Conservation (phyloP, 495 filamentous ascomycete species). For the Xylaria intraflava region DNA sequence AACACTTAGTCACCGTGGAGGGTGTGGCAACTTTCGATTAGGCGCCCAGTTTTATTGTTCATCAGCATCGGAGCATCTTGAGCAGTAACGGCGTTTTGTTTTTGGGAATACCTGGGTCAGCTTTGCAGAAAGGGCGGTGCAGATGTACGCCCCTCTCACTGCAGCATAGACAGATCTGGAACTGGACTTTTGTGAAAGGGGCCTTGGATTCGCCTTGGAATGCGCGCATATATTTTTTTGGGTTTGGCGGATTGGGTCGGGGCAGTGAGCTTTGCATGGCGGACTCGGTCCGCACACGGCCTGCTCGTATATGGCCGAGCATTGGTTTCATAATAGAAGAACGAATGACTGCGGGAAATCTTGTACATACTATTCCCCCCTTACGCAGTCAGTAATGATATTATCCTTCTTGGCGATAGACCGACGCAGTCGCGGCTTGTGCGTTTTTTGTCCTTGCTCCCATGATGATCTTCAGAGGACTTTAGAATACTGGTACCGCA, state of each 20-base stretch:
- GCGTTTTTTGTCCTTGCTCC: neutral
- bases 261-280: constrained; percentile 3
- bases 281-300: neutral
- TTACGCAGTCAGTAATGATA: constrained; percentile 10
- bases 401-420: neutral
- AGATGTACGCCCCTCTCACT: neutral
- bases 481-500: neutral
- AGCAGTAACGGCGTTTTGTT: constrained; percentile 8
- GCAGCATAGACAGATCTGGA: constrained; percentile 6
- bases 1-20: constrained; percentile 21
- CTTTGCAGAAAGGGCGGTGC: neutral
- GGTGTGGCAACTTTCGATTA: constrained; percentile 4
- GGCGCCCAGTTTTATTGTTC: neutral
- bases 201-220: constrained; percentile 11
- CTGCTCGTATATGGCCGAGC: neutral
- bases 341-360: neutral
- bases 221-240: constrained; percentile 15
- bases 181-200: neutral
- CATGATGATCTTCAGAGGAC: neutral
- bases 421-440: neutral
- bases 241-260: constrained; percentile 9
- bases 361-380: neutral
- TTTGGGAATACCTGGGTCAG: neutral
- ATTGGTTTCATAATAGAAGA: neutral
- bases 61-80: constrained; percentile 10